phyloP scores from a whole-genome alignment of 2,329 filamentous ascomycete genomes.

The Byssoonygena ceratinophila region DNA sequence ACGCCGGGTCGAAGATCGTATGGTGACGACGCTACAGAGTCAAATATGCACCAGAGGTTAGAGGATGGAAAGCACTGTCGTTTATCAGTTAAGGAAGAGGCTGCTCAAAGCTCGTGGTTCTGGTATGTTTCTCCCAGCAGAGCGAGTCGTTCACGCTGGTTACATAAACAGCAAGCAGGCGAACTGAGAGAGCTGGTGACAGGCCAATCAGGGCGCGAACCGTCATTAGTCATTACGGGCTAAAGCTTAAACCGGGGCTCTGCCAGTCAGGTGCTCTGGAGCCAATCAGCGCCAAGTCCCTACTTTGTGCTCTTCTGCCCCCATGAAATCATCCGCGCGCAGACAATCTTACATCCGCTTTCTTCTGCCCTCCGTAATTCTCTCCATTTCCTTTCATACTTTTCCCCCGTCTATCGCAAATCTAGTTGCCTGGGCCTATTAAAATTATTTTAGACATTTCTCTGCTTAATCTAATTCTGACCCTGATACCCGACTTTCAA shows the following conservation, averaged over 20 bases:
- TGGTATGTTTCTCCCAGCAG: neutral
- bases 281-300: conserved; percentile 5
- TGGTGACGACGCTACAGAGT: neutral
- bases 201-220: neutral
- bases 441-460: neutral
- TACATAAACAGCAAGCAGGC: neutral
- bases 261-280: neutral
- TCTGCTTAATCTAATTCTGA: neutral
- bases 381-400: neutral
- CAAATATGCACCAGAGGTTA: neutral
- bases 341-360: neutral
- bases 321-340: conserved; percentile 11
- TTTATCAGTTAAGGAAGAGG: too few relatives aligned
- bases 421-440: neutral
- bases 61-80: neutral
- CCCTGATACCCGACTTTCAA: neutral
- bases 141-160: neutral
- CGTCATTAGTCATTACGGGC: neutral
- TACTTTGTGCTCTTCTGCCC: conserved; percentile 4
- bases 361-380: neutral
- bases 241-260: neutral
- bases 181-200: neutral
- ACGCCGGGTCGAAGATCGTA: neutral
- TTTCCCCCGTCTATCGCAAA: neutral
- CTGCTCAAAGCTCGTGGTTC: neutral